Evolutionary conservation across 306 rosid species (phyloP).

Genomic region (Castanospermum australe): DNA sequence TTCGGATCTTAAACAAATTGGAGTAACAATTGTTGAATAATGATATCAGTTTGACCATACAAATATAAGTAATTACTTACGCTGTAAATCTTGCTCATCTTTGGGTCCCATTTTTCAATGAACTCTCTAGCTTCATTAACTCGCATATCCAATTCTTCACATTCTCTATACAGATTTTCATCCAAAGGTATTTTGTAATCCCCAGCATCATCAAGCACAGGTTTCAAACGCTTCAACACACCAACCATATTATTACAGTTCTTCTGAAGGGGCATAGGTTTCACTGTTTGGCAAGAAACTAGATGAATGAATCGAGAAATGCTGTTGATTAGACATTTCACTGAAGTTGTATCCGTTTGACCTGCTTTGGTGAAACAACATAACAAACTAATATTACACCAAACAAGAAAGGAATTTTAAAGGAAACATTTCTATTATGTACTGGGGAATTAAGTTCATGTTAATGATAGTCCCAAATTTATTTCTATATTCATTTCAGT

Average conservation of each 20-base stretch:
- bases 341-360: constrained; percentile 58
- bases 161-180: constrained; percentile 56
- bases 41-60: background rate
- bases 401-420: constrained; percentile 1
- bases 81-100: constrained; percentile 68
- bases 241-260: constrained; percentile 55
- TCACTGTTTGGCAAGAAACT: constrained; percentile 71
- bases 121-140: constrained; percentile 80
- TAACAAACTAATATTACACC: constrained; percentile 17
- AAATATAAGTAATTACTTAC: constrained; percentile 44
- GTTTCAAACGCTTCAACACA: constrained; percentile 74
- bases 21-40: background rate
- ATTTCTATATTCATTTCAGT: background rate
- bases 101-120: constrained; percentile 70
- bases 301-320: constrained; percentile 85
- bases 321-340: constrained; percentile 79
- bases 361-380: constrained; percentile 48
- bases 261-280: constrained; percentile 64
- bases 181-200: constrained; percentile 53
- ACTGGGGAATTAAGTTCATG: background rate
- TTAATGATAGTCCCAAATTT: background rate
- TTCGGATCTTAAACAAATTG: constrained; percentile 9
- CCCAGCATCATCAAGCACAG: constrained; percentile 69
- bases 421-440: constrained; percentile 6
- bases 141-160: constrained; percentile 66